phyloP scores from a whole-genome alignment of 257 asterid species.

The Cinchona pubescens region DNA sequence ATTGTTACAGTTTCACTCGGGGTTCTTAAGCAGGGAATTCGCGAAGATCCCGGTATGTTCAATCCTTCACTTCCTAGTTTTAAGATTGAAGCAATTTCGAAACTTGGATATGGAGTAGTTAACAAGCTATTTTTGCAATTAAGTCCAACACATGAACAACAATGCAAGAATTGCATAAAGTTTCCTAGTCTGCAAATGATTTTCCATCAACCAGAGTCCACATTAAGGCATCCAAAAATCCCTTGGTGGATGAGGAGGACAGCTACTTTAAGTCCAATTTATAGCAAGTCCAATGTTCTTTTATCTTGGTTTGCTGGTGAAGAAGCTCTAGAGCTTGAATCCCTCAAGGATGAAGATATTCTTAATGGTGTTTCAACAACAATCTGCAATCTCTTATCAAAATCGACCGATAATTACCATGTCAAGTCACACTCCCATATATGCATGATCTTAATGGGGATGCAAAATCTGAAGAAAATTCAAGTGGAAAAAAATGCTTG shows the following conservation, averaged over 20 bases:
- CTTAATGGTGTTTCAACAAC: slow-evolving; percentile 55
- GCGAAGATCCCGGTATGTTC: slow-evolving; percentile 41
- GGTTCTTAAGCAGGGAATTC: slow-evolving; percentile 57
- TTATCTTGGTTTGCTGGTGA: slow-evolving; percentile 81
- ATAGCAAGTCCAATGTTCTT: slow-evolving; percentile 45
- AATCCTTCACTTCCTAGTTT: slow-evolving; percentile 61
- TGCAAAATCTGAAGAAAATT: slow-evolving; percentile 8
- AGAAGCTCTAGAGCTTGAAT: slow-evolving; percentile 70
- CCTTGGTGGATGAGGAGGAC: slow-evolving; percentile 81
- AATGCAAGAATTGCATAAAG: not conserved
- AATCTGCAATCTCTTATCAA: slow-evolving; percentile 43
- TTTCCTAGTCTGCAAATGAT: slow-evolving; percentile 70
- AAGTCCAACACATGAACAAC: slow-evolving; percentile 16
- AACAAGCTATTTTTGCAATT: slow-evolving; percentile 69
- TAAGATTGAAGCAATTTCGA: slow-evolving; percentile 60
- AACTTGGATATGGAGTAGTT: slow-evolving; percentile 79
- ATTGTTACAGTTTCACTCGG: slow-evolving; percentile 81
- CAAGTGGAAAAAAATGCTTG: not conserved
- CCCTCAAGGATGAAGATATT: slow-evolving; percentile 56
- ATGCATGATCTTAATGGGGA: slow-evolving; percentile 32
- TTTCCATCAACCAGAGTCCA: slow-evolving; percentile 46
- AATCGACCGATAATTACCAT: slow-evolving; percentile 7
- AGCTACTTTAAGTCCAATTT: slow-evolving; percentile 52
- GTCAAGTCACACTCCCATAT: not conserved
- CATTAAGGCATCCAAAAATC: slow-evolving; percentile 34